phyloP scores from a whole-genome alignment of 176 grass and related monocot species.

The Bonia amplexicaulis region DNA sequence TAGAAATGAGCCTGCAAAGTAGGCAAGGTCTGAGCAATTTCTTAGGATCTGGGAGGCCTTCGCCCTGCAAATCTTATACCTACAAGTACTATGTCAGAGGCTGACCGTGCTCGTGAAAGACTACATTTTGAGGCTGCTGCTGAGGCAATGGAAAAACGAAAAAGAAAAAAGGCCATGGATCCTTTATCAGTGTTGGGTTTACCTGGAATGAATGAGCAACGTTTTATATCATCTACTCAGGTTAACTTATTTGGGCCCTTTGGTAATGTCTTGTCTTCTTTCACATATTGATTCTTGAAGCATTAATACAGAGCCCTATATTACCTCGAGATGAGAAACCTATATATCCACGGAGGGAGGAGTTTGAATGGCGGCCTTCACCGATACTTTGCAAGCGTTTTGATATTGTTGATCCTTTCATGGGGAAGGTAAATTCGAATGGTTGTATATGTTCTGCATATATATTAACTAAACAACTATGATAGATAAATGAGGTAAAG shows the following conservation, averaged over 20 bases:
- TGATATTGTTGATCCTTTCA: conserved; percentile 91
- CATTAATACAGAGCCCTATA: conserved; percentile 42
- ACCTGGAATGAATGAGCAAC: conserved; percentile 46
- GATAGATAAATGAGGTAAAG: not conserved
- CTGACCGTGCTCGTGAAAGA: conserved; percentile 77
- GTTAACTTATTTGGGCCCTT: not conserved
- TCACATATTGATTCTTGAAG: conserved; percentile 25
- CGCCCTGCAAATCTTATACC: conserved; percentile 42
- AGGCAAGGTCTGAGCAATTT: conserved; percentile 89
- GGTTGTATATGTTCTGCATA: not conserved
- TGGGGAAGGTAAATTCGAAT: conserved; percentile 75
- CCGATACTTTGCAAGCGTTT: conserved; percentile 95
- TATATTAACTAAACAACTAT: not conserved
- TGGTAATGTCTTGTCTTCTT: conserved; percentile 1
- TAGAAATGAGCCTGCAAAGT: conserved; percentile 71
- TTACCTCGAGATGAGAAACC: conserved; percentile 42
- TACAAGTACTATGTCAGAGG: conserved; percentile 58
- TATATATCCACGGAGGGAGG: conserved; percentile 56
- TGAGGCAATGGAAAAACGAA: conserved; percentile 78
- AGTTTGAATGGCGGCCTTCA: conserved; percentile 81
- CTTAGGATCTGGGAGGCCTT: conserved; percentile 74
- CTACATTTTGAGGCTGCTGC: conserved; percentile 93
- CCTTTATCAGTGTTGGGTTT: conserved; percentile 41
- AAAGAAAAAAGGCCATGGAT: conserved; percentile 35
- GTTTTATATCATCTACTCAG: conserved; percentile 58